Evolutionary conservation across 1,284 basidiomycete genomes (phyloP), one percentile per base, ranked within the genome.

Genomic region (Neonothopanus nambi): DNA sequence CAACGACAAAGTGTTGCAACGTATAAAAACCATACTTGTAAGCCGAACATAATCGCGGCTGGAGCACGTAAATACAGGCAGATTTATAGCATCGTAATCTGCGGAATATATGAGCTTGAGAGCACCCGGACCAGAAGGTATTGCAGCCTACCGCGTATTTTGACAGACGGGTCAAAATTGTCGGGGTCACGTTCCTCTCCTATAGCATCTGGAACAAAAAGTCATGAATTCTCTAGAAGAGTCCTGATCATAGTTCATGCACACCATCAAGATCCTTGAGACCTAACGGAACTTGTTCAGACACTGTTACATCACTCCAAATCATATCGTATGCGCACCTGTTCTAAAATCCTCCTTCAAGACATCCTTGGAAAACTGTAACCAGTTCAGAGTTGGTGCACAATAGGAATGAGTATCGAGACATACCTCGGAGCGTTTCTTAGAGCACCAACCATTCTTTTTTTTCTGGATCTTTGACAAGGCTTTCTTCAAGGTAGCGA

Each of bases 21-120:
- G 41, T 13, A 35, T 2, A 18, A 13, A 28, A 40, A 36, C 50
- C 69, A 48, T 58, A 77, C 79, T 73, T 58, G 74, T 80, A 26
- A 82, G 61, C 40, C 81, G 70, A 24, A 83, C 74, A 59, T 85
- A 85, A 62, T 86, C 82, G 13, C 82, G 75, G 24, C 80, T 77
- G 1, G 82, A 84, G 54, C 75, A 78, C 6, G 81, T 82, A 66
- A 85, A 85, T 11, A 84, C 81, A 3, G 83, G 83, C 3, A 85
- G 72, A 55, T 84, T 71, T 50, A 85, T 82, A 1, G 71, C 73
- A 21, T 76, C 72, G 56, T 84, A 84, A 60, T 85, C 82, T 84
- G 51, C 6, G 36, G 23, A 28, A 15, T 2, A 17, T 41, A 37
- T 23, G 47, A 5, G 44, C 8, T 48, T 9, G 37, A 18, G 15